A percentile compares a stretch with the other conserved stretches of the same genome.
Evolutionary conservation across 768 basidiomycete species (phyloP).

Genomic region (Ephemerocybe angulata): DNA sequence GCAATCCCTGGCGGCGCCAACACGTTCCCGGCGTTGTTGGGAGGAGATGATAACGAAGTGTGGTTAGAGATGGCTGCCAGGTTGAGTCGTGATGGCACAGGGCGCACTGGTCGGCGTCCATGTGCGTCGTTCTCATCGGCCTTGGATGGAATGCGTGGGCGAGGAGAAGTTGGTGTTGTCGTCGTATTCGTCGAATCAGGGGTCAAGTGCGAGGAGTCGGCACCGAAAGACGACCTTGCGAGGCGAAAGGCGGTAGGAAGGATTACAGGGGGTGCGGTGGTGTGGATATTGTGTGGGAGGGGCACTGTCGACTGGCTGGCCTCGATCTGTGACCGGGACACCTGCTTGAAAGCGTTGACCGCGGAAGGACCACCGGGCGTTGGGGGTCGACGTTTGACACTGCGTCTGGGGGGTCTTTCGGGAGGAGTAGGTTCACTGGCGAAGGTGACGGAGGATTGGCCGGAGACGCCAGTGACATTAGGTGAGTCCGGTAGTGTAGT

Average conservation of each 20-base stretch:
- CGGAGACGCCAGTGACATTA: not conserved
- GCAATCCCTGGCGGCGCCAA: too few species aligned
- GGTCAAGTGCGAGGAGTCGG: not conserved
- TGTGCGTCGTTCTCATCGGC: not conserved
- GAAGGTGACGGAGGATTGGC: not conserved
- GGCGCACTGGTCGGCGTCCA: not conserved
- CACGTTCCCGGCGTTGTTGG: not conserved
- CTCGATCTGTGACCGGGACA: not conserved
- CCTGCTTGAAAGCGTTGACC: not conserved
- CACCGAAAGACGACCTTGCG: too few species aligned
- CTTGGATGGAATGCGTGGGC: not conserved
- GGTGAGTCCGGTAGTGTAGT: not conserved
- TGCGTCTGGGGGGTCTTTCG: not conserved
- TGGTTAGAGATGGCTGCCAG: not conserved
- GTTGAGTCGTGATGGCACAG: not conserved
- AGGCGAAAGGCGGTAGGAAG: not conserved
- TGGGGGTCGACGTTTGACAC: slow-evolving; percentile 2
- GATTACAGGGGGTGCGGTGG: too few species aligned
- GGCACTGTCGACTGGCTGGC: too few species aligned
- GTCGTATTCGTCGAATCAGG: not conserved
- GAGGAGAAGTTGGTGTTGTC: not conserved
- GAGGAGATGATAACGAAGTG: not conserved
- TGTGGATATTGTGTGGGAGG: not conserved
- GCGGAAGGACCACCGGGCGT: slow-evolving; percentile 2
- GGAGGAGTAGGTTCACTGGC: not conserved